Base-by-base conservation (phyloP, 495 filamentous ascomycete genomes). In the Neurospora intermedia region DNA sequence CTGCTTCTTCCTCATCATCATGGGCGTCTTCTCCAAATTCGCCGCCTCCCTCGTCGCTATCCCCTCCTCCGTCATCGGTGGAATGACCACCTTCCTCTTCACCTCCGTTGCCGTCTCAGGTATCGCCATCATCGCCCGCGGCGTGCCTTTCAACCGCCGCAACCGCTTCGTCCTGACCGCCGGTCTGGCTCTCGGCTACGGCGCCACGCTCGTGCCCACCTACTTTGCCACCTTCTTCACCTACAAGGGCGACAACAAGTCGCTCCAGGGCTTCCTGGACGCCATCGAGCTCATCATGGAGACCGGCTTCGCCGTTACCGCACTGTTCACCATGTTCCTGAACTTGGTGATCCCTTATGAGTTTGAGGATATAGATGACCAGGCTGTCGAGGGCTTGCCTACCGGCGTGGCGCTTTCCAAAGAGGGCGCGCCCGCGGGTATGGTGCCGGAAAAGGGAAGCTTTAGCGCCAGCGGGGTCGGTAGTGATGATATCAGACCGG, bases 81-180 rank as follows among this genome's bases (percentile, higher is more conserved):
- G 94, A 41, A 96, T 98, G 93, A 97, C 94, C 0, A 94, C 93
- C 2, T 97, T 97, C 82, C 85, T 98, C 18, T 97, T 97, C 84
- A 87, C 86, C 74, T 87, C 92, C 10, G 94, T 98, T 38, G 91
- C 92, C 20, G 89, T 96, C 18, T 96, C 92, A 2, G 94, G 94
- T 76, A 88, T 97, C 73, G 88, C 93, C 66, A 97, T 98, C 76
- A 93, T 96, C 77, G 84, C 89, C 35, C 91, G 89, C 10, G 82
- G 82, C 69, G 86, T 92, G 6, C 88, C 90, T 4, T 97, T 96
- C 81, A 96, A 89, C 39, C 88, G 94, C 7, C 91, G 94, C 70
- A 97, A 93, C 77, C 88, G 94, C 4, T 98, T 97, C 81, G 91
- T 98, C 78, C 85, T 97, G 48, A 95, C 94, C 0, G 92, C 92